Evolutionary conservation across 371 early-diverging fungal species (phyloP), one percentile per base, ranked within the genome.

Genomic region (Funneliformis caledonium): DNA sequence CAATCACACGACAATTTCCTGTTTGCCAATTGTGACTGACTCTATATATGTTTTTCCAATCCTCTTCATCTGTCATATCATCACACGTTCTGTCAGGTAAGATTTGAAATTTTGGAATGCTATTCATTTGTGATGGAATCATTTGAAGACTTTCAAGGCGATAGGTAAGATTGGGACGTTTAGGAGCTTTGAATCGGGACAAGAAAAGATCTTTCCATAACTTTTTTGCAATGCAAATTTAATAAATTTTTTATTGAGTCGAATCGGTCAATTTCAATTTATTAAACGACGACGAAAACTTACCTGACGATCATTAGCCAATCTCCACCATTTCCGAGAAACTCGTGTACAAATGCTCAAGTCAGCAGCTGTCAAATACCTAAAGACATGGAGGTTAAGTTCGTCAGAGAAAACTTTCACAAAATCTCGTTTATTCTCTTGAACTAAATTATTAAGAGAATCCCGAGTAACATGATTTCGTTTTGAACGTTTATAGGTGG

Each of bases 141-240:
- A 68, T 52, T 59, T 75, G 70, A 76, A 81, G 72, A 43, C 33
- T 74, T 42, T 45, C 76, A 26, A 72, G 43, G 3, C n/a, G 47
- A 78, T 62, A 80, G 9, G 76, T 33, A 2, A 61, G 76, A 22
- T 78, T 61, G 14, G 73, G 22, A 62, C 73, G 47, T 45, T 76
- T 68, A 22, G 81, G 82, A 78, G 82, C 81, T 14, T 76, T 78
- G 68, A 88, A 89, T 16, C 85, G 83, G 5, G 65, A 70, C 22
- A 85, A 61, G 80, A 85, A 89, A 2, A 89, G 82, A 7, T 85
- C 84, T 73, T 87, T 88, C 89, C 89, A 89, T n/a, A 89, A 81
- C 89, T 89, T 76, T 45, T 60, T 37, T 37, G 37, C 59, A 11
- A 26, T n/a, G 52, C 37, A 37, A 72, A 37, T 45, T 80, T 31